Base-by-base conservation (phyloP, 116 monocot species). In the Posidonia oceanica region DNA sequence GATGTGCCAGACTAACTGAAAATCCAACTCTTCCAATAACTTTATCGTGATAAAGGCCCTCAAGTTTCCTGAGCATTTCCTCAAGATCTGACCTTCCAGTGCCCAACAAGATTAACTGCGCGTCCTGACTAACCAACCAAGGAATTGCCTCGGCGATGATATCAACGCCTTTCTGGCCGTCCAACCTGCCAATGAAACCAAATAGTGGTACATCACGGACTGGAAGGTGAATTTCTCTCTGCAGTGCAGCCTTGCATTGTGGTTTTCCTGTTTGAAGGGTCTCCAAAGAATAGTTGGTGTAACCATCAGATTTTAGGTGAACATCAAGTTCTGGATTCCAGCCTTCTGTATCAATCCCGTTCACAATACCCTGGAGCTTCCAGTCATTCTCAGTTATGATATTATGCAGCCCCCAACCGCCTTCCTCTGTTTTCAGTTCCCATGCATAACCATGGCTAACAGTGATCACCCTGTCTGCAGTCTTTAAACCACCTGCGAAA, bases 391-490 rank as follows among this genome's bases (percentile, higher is more conserved):
- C 78, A 16, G 79, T 87, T 71, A 96, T 87, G 71, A 96, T 74
- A 2, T 68, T 74, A 51, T 96, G 84, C 2, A 96, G 83, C 1
- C 91, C 96, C 96, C 96, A 96, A 3, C 96, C 96, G 21, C 96
- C 91, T 71, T 91, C 87, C 5, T 39, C 17, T 39, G 96, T 88
- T 75, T 89, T 91, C 4, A 96, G 74, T 80, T 96, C 96, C 96
- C 91, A 84, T 48, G 91, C 71, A 76, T 96, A 96, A 41, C 85
- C 91, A 54, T 82, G 82, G 78, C 91, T 91, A 18, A 96, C 96
- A 1, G 96, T 80, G 56, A 96, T 85, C 18, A 91, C 79, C 2
- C 85, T 80, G 54, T 91, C 91, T 5, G 96, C 91, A 4, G 80
- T 53, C 71, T 85, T 88, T 37, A 96, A 39, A 14, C 96, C 96